Conservation (phyloP, 1,284 basidiomycete species). For the Coriolopsis trogii region DNA sequence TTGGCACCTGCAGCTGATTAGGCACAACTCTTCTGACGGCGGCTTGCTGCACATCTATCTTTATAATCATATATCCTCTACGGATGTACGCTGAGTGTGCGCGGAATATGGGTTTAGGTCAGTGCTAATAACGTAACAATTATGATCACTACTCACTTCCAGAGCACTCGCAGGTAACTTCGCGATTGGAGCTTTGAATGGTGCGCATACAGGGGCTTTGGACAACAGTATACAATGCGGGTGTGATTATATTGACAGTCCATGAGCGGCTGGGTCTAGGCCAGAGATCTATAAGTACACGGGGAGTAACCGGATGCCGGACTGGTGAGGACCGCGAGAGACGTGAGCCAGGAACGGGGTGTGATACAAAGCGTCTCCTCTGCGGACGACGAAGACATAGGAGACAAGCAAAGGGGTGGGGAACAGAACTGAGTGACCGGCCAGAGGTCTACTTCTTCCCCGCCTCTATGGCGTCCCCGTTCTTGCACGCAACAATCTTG, state of each 20-base stretch:
- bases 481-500: constrained; percentile 97
- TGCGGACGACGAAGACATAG: neutral
- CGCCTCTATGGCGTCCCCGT: constrained; percentile 80
- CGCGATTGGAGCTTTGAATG: no score
- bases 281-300: constrained; percentile 14
- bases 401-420: neutral
- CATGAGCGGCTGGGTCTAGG: constrained; percentile 12
- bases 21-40: no score
- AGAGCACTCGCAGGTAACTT: no score
- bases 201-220: no score
- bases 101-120: no score
- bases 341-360: neutral
- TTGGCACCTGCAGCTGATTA: no score
- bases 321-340: neutral
- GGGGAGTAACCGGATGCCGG: constrained; percentile 5
- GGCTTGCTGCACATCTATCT: no score
- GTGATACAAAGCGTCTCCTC: neutral
- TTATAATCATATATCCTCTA: no score
- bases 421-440: neutral
- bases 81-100: no score
- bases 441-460: constrained; percentile 59
- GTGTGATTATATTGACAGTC: constrained; percentile 16
- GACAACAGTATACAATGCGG: constrained; percentile 19
- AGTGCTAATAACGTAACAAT: no score
- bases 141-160: no score